Evolutionary conservation across 495 filamentous ascomycete genomes (phyloP).

Genomic region (Xylaria venustula): DNA sequence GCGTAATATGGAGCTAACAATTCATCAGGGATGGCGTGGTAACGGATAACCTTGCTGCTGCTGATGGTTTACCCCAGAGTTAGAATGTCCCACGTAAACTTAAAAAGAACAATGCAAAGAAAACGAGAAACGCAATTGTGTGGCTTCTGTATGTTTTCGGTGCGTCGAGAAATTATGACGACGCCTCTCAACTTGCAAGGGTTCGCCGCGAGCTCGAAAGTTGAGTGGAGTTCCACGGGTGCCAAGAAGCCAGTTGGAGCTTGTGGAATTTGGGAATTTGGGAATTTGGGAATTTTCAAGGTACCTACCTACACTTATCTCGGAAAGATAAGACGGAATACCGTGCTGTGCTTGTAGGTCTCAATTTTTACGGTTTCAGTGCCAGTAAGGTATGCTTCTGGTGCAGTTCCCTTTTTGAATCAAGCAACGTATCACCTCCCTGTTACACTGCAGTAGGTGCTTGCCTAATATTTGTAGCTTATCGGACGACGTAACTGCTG

Average conservation of each 20-base stretch:
- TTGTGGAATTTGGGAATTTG: background rate
- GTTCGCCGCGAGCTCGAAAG: background rate
- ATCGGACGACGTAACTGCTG: too few relatives aligned
- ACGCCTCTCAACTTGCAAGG: background rate
- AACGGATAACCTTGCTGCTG: background rate
- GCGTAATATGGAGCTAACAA: background rate
- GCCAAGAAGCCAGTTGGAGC: slow-evolving; percentile 2
- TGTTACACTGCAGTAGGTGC: too few relatives aligned
- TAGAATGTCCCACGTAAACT: background rate
- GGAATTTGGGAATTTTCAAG: background rate
- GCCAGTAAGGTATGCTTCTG: too few relatives aligned
- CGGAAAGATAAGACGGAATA: too few relatives aligned
- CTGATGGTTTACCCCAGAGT: background rate
- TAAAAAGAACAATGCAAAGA: background rate
- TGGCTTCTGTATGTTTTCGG: background rate
- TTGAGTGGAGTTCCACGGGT: background rate
- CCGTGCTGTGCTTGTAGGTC: too few relatives aligned
- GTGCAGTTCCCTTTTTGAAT: too few relatives aligned
- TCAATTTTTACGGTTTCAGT: too few relatives aligned
- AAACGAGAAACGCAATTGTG: background rate
- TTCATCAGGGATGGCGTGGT: background rate
- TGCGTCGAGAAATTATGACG: slow-evolving; percentile 1
- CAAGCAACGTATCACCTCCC: too few relatives aligned
- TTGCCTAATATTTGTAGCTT: too few relatives aligned
- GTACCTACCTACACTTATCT: too few relatives aligned